A percentile compares a stretch with the other conserved stretches of the same genome.
Conservation (phyloP, 305 asterid genomes). For the Rubia balearica region DNA sequence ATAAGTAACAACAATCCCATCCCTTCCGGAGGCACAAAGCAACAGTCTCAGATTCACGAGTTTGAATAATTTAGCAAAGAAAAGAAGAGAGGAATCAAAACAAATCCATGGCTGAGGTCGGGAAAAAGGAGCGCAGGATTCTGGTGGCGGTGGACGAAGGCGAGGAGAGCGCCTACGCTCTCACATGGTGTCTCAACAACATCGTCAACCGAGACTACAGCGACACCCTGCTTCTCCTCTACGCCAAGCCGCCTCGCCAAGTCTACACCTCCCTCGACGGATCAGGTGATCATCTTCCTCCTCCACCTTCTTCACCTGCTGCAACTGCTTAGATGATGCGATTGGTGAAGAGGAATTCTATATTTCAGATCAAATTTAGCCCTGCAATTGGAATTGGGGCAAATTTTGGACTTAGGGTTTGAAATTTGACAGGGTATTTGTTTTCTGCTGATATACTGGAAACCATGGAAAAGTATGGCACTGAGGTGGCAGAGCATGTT, state of each 20-base stretch:
- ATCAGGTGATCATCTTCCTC: constrained; percentile 32
- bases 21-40: neutral
- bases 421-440: constrained; percentile 37
- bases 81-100: neutral
- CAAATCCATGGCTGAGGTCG: constrained; percentile 17
- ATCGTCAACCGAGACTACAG: constrained; percentile 26
- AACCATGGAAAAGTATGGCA: constrained; percentile 43
- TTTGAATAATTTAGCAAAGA: neutral
- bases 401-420: neutral
- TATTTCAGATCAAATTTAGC: neutral
- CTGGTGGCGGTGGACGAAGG: constrained; percentile 67
- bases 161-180: constrained; percentile 57
- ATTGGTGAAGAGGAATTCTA: neutral
- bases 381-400: neutral
- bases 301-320: neutral
- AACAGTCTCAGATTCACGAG: neutral
- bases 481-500: constrained; percentile 38
- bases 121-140: constrained; percentile 35
- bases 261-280: constrained; percentile 45
- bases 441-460: constrained; percentile 38
- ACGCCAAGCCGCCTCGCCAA: constrained; percentile 34
- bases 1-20: constrained; percentile 3
- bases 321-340: neutral
- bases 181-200: constrained; percentile 56
- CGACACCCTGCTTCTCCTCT: constrained; percentile 49